Conservation (phyloP, 1,139 yeast species). For the Magnusiomyces tetraspermus region DNA sequence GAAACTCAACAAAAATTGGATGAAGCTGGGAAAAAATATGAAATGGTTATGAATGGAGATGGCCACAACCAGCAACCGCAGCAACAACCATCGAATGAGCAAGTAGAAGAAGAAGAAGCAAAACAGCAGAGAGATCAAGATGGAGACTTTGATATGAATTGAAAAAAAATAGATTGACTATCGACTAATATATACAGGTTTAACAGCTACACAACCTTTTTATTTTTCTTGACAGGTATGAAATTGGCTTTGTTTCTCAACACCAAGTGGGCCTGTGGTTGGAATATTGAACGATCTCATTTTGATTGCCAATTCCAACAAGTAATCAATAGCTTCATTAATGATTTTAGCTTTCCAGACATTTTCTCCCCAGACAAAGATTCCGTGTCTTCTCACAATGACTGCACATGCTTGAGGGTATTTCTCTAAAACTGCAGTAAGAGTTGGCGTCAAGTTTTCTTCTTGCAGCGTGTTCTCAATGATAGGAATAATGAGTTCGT, state of each 20-base stretch:
- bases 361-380: conserved; percentile 89
- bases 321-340: conserved; percentile 86
- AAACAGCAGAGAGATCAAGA: background rate
- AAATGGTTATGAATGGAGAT: too few relatives aligned
- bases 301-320: conserved; percentile 74
- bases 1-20: background rate
- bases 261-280: conserved; percentile 2
- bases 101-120: background rate
- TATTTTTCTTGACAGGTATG: background rate
- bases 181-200: too few relatives aligned
- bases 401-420: conserved; percentile 81
- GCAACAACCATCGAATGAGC: too few relatives aligned
- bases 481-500: conserved; percentile 74
- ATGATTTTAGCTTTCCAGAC: conserved; percentile 90
- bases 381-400: conserved; percentile 85
- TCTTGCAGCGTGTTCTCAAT: conserved; percentile 86
- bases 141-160: background rate
- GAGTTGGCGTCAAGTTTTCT: conserved; percentile 60
- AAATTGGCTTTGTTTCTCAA: background rate
- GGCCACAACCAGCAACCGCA: too few relatives aligned
- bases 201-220: too few relatives aligned
- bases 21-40: background rate
- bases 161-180: too few relatives aligned
- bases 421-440: conserved; percentile 51
- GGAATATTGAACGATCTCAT: conserved; percentile 35